Evolutionary conservation across 306 rosid genomes (phyloP).

Genomic region (Trichosanthes cucumerina): DNA sequence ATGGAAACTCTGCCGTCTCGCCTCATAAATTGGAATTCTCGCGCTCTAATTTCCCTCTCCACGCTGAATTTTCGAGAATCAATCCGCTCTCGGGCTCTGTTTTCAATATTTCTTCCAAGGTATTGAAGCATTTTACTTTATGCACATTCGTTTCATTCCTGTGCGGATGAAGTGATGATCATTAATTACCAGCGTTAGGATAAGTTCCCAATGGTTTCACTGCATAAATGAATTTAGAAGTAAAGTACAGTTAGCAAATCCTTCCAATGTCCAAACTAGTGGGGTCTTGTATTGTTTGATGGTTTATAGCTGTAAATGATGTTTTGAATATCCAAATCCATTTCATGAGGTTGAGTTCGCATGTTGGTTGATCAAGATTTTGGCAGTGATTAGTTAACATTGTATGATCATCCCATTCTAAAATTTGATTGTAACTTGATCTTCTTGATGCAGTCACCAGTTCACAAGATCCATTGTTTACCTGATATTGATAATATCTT

Average conservation of each 20-base stretch:
- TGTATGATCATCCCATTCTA: neutral
- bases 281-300: neutral
- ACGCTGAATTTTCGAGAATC: slow-evolving; percentile 30
- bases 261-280: neutral
- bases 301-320: neutral
- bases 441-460: slow-evolving; percentile 40
- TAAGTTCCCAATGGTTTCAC: neutral
- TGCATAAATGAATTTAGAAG: neutral
- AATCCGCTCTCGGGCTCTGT: slow-evolving; percentile 23
- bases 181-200: neutral
- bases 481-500: slow-evolving; percentile 47
- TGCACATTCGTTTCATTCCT: neutral
- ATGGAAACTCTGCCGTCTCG: slow-evolving; percentile 16
- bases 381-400: neutral
- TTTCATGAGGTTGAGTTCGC: neutral
- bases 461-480: slow-evolving; percentile 29
- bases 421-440: neutral
- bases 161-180: neutral
- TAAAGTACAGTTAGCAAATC: neutral
- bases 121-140: slow-evolving; percentile 11
- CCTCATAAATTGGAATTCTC: slow-evolving; percentile 22
- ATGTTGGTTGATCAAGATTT: neutral
- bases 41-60: slow-evolving; percentile 30
- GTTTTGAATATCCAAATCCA: neutral
- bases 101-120: slow-evolving; percentile 34